Base-by-base conservation (phyloP, 306 rosid genomes). In the Begonia peltatifolia region DNA sequence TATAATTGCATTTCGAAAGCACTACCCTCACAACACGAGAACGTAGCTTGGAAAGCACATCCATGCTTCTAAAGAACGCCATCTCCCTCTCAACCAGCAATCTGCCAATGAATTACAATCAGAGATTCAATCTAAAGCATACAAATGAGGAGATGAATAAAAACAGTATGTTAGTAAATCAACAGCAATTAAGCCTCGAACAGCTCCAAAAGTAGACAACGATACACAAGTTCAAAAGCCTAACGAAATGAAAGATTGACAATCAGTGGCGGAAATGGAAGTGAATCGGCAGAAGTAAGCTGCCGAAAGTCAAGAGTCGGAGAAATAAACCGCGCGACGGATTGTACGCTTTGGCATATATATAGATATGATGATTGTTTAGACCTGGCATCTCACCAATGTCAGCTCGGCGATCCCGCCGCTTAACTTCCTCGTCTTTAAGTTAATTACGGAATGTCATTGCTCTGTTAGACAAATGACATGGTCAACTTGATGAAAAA, bases 21-120 rank as follows among this genome's bases (percentile, higher is more conserved):
- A 22, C 20, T 22, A 52, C 11, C 74, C 74, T 70, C 72, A 85
- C 97, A 60, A 65, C 60, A 18, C 90, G 92, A 73, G 95, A 80
- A 54, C 95, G 92, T 54, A 90, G 82, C 72, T 69, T 78, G 14
- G 96, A 87, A 67, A 87, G 80, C 17, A 74, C 81, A 59, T 82
- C 57, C 59, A 73, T 63, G 69, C 85, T 69, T 72, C 78, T 75
- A 74, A 83, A 90, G 66, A 79, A 76, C 50, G 62, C 74, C 89
- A 77, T 77, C n/a, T 47, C 43, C 46, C 50, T 23, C 64, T 12
- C 16, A 3, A 23, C 12, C 42, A 42, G 22, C 42, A 14, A 58
- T 52, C 75, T 70, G 23, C 23, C 23, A 20, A 17, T 17, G 18
- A 17, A 17, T 17, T 17, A 17, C 18, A 17, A 17, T 17, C 18